Conservation (phyloP, 306 rosid genomes). For the Trifolium repens region DNA sequence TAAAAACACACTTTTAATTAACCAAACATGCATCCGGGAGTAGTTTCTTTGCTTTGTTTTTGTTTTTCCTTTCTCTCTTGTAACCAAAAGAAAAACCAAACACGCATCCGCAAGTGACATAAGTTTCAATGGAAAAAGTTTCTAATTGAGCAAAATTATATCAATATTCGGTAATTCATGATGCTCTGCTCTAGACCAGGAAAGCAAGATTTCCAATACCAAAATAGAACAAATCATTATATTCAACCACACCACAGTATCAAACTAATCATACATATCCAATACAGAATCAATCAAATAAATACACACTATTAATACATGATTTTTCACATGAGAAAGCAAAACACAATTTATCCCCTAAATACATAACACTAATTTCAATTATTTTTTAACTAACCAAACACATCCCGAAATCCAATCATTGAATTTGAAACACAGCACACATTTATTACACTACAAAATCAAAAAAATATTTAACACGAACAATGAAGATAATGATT, state of each 20-base stretch:
- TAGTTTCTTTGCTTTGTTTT: too few species aligned
- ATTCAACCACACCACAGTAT: constrained; percentile 17
- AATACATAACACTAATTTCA: constrained; percentile 36
- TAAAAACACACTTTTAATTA: too few species aligned
- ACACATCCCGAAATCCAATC: constrained; percentile 20
- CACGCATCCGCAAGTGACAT: background rate
- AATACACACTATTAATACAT: constrained; percentile 13
- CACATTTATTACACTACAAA: constrained; percentile 46
- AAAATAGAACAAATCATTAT: constrained; percentile 32
- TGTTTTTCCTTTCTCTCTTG: too few species aligned
- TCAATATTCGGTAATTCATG: constrained; percentile 42
- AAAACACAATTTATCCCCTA: background rate
- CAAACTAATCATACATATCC: constrained; percentile 34
- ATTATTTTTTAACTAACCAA: constrained; percentile 44
- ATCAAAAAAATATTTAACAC: background rate
- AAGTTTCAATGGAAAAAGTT: constrained; percentile 30
- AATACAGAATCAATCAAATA: constrained; percentile 40
- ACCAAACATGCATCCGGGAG: too few species aligned
- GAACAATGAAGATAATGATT: background rate
- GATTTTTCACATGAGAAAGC: constrained; percentile 4
- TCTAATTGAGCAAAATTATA: constrained; percentile 35
- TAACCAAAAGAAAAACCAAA: too few species aligned
- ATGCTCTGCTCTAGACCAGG: constrained; percentile 32
- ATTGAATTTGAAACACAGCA: constrained; percentile 37
- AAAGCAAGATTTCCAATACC: constrained; percentile 44